Evolutionary conservation across 2,329 filamentous ascomycete genomes (phyloP), one percentile per base, ranked within the genome.

Genomic region (Catunica adiposa): DNA sequence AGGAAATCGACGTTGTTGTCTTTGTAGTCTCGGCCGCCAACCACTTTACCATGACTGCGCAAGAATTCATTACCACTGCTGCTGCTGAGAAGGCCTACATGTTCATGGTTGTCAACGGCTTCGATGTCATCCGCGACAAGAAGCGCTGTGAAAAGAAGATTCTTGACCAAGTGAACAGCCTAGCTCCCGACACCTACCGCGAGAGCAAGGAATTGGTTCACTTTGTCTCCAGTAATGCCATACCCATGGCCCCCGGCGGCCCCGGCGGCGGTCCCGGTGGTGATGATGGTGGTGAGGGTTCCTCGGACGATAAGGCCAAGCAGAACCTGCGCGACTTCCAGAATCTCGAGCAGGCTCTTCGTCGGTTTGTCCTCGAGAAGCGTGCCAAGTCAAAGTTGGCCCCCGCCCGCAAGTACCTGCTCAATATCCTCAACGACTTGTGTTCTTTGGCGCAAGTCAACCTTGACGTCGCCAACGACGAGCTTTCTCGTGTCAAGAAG

Each of bases 71-170:
- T 60, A 86, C 86, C 74, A 90, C 90, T 53, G 92, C 92, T 1
- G 92, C 92, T 0, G 82, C 90, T 42, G 92, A 98, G 65, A 98
- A 98, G 70, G 90, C 92, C 0, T 98, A 98, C 66, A 89, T 98
- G 60, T 98, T 98, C 68, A 94, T 98, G 68, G 92, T 98, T 14
- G 92, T 98, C 61, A 98, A 98, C 66, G 89, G 90, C 17, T 98
- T 89, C 64, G 92, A 98, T 68, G 84, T 85, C 59, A 97, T 98
- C 63, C 78, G 84, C 60, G 89, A 97, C 68, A 92, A 96, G 71
- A 77, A 87, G 58, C 78, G 90, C 58, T 97, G 90, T 67, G 80
- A 95, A 67, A 88, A 92, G 65, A 86, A 88, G 79, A 92, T 98
- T 52, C 68, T 98, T 58, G 89, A 96, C 63, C 90, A 97, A 68